Base-by-base conservation (phyloP, 768 basidiomycete species). In the Russula griseocarnosa region DNA sequence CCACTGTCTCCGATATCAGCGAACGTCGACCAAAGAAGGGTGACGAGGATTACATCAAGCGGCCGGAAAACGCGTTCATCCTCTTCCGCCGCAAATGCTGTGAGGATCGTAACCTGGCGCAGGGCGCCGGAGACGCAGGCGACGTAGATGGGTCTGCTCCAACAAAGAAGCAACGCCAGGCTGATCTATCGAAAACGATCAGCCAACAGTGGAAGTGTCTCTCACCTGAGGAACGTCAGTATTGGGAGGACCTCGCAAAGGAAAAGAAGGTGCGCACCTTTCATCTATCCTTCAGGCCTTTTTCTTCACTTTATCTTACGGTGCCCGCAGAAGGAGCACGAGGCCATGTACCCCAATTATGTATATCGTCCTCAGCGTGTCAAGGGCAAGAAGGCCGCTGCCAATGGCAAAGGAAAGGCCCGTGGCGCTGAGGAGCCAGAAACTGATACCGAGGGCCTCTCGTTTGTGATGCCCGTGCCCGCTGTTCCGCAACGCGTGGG, bases 41-140 rank as follows among this genome's bases (percentile, higher is more conserved):
- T 69, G 88, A 90, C 74, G 87, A 87, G 55, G 87, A 88, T 74
- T 91, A 91, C 71, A 84, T 91, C 78, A 90, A 90, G 74, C 84
- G 89, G 49, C 89, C 88, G 2, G 87, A 89, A 76, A 90, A 91
- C 70, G 89, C 89, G 9, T 91, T 91, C 79, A 91, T 91, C 73
- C 81, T 91, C 60, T 91, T 91, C 82, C 83, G 89, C 60, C 82
- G 88, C 69, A 84, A 87, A 70, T 88, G 86, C 75, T 88, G 86
- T 74, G 85, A 87, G 74, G 86, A 88, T 56, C 83, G 85, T 38
- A 84, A 87, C 73, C 76, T 77, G 16, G 80, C 81, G 51, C 78
- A 76, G 59, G 83, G 82, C 55, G 80, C 76, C 3, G 76, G 67
- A 46, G 73, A 71, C 32, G 66, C 65, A 14, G 62, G 63, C 30